Conservation (phyloP, 163 green algal species). For the Volvox carteri region DNA sequence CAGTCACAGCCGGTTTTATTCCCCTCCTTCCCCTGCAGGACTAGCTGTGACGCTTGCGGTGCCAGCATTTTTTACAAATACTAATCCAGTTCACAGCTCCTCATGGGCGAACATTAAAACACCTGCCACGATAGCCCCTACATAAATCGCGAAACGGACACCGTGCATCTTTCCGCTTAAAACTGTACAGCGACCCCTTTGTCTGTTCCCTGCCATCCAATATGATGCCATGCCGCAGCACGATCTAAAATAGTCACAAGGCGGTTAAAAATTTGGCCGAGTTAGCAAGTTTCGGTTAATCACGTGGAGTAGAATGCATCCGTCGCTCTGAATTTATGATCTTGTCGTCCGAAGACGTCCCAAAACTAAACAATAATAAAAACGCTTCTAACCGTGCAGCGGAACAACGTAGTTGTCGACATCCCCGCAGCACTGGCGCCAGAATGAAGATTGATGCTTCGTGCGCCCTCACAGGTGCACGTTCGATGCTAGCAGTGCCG, state of each 20-base stretch:
- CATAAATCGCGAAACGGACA: no score
- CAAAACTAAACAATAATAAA: not conserved
- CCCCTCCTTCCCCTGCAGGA: no score
- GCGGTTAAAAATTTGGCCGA: not conserved
- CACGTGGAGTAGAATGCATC: not conserved
- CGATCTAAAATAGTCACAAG: not conserved
- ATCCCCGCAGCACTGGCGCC: not conserved
- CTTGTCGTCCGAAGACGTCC: not conserved
- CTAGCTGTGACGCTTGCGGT: no score
- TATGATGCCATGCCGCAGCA: no score
- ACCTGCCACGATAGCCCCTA: no score
- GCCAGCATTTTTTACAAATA: no score
- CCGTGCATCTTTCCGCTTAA: no score
- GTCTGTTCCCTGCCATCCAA: no score
- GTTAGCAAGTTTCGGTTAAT: not conserved
- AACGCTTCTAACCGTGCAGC: not conserved
- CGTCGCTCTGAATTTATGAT: not conserved
- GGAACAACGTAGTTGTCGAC: not conserved
- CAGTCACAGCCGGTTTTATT: no score
- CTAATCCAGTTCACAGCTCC: no score
- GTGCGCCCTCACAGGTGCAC: not conserved
- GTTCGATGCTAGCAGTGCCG: not conserved
- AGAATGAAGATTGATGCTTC: not conserved
- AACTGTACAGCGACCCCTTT: no score
- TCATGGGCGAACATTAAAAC: no score